Evolutionary conservation across 1,139 yeast species (phyloP).

Genomic region (Entelexis sorbosivorans): DNA sequence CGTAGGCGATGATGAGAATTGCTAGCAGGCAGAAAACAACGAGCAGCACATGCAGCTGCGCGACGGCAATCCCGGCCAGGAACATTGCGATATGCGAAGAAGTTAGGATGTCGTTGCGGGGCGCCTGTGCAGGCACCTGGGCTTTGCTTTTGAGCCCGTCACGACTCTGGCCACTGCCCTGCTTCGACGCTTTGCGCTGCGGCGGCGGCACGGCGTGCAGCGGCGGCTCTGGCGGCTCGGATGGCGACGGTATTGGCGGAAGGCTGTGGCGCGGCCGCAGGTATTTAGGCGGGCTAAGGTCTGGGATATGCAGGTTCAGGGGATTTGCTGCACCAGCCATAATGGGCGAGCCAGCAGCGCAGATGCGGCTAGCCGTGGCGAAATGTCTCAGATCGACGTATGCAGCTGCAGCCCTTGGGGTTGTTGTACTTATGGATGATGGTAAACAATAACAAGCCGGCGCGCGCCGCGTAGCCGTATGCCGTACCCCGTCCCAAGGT

Average conservation of each 20-base stretch:
- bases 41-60: not conserved
- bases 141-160: not conserved
- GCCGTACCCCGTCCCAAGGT: too few relatives aligned
- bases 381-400: not conserved
- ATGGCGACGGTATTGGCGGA: not conserved
- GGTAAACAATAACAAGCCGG: not conserved
- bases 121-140: not conserved
- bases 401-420: not conserved
- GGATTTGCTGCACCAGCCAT: not conserved
- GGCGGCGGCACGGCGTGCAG: not conserved
- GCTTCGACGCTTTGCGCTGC: not conserved
- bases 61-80: constrained; percentile 1
- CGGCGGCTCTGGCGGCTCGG: not conserved
- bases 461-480: not conserved
- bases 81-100: constrained; percentile 5
- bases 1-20: not conserved
- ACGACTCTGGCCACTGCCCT: not conserved
- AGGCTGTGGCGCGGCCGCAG: not conserved
- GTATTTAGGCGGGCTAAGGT: constrained; percentile 1
- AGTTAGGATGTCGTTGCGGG: not conserved
- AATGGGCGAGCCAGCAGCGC: not conserved
- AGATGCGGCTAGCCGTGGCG: not conserved
- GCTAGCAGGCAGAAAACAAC: not conserved
- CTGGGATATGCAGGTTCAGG: not conserved
- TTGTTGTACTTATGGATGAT: too few relatives aligned